Evolutionary conservation across 805 yeast genomes (phyloP), one percentile per base, ranked within the genome.

Genomic region (Kodamaea kaohsiungensis): DNA sequence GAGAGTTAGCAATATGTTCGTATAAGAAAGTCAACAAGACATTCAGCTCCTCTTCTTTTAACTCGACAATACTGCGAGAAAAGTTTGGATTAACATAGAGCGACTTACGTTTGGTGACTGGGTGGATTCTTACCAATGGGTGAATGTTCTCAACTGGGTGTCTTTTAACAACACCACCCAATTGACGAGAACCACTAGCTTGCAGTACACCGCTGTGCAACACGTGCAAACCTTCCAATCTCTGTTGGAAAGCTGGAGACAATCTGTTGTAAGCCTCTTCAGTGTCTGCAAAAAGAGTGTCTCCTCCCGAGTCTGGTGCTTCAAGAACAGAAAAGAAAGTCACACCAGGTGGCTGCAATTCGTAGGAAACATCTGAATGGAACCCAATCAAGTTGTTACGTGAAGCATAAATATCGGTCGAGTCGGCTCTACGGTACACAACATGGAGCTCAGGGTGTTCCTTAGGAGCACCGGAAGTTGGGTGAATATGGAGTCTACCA

Each of bases 301-400:
- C 78, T 50, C 76, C 76, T 10, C 68, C 68, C 4, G 65, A 47
- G 30, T 61, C 64, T 13, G 77, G 77, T 2, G 71, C 69, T 43
- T 72, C 75, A 33, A 72, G 61, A 8, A 71, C 72, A 12, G 72
- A 62, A 49, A 73, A 71, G 51, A 73, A 70, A 4, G 77, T 72
- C 16, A 63, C 58, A 2, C 76, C 76, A 3, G 77, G 74, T 38
- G 78, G 78, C 56, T 73, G 76, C 53, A 72, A 71, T 60, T 73
- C 77, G 56, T 72, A 72, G 18, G 73, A 66, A 8, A 72, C 72
- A 54, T 73, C 78, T 9, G 74, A 67, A 58, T 72, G 78, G 68
- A 69, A 72, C 7, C 59, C 61, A 48, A 71, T 66, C 12, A 70
- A 61, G 48, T 63, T 68, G 51, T 62, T 70, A 54, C 69, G 65